Percentiles rank a stretch among this genome's conserved stretches.
Conservation (phyloP, 169 alveolate species). For the Eimeria tenella region DNA sequence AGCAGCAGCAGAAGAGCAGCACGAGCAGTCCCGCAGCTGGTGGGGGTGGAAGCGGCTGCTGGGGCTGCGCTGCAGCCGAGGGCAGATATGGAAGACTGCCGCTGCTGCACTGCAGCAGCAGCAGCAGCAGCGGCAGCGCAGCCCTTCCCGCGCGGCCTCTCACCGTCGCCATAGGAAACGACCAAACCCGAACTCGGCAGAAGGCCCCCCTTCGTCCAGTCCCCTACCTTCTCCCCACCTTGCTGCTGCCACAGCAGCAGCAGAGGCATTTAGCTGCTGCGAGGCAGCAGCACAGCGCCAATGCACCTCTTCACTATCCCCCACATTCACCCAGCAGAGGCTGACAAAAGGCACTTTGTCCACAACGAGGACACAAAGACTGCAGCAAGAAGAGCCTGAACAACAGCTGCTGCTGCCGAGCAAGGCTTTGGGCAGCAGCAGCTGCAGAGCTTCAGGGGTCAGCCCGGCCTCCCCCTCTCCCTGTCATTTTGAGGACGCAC, state of each 20-base stretch:
- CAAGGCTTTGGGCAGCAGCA: not conserved
- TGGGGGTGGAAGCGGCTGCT: not conserved
- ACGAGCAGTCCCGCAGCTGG: not conserved
- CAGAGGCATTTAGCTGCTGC: not conserved
- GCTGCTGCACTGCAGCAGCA: conserved; percentile 24
- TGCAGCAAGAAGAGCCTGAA: not conserved
- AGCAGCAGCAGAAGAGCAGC: not conserved
- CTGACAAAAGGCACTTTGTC: no score
- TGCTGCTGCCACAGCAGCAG: not conserved
- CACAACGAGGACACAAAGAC: not conserved
- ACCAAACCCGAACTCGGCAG: not conserved
- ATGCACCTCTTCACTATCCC: no score
- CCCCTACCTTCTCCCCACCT: not conserved
- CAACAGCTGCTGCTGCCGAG: not conserved
- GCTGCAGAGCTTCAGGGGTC: not conserved
- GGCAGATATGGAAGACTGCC: conserved; percentile 39
- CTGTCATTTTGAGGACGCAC: not conserved
- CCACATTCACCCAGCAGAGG: no score
- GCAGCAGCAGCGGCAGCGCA: not conserved
- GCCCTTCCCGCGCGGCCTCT: not conserved
- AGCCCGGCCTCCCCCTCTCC: no score
- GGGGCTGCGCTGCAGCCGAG: conserved; percentile 19
- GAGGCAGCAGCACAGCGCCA: no score
- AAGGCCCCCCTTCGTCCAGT: not conserved
- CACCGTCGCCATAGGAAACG: conserved; percentile 16